A percentile compares a stretch with the other conserved stretches of the same genome.
phyloP scores from a whole-genome alignment of 2,329 filamentous ascomycete species.

The Fusarium falciforme region DNA sequence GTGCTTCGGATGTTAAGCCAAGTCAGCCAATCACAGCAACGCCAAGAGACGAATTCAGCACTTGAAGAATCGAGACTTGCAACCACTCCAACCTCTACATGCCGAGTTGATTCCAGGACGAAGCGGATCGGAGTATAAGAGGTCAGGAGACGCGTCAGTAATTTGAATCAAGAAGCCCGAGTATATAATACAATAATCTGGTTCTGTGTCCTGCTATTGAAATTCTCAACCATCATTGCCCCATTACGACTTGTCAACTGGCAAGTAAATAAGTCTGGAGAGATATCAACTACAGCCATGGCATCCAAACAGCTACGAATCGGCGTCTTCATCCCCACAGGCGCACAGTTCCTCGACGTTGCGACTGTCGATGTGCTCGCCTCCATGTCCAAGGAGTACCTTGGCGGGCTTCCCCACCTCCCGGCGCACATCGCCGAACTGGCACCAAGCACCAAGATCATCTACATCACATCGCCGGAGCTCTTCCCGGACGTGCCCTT shows the following conservation, averaged over 20 bases:
- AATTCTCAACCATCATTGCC: neutral
- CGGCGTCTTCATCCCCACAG: conserved; percentile 62
- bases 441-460: conserved; percentile 57
- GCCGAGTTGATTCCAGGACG: conserved; percentile 10
- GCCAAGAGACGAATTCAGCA: conserved; percentile 27
- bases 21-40: conserved; percentile 35
- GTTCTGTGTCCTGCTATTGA: neutral
- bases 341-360: conserved; percentile 61
- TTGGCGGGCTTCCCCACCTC: conserved; percentile 46
- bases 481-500: conserved; percentile 53
- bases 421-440: conserved; percentile 53
- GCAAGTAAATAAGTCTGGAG: neutral
- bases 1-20: conserved; percentile 29
- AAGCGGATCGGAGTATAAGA: neutral
- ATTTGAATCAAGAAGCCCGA: neutral
- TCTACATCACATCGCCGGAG: conserved; percentile 58
- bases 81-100: neutral
- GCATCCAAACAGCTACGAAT: conserved; percentile 50
- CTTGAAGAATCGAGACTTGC: neutral
- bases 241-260: neutral
- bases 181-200: conserved; percentile 5
- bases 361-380: conserved; percentile 63
- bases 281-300: conserved; percentile 16
- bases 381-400: conserved; percentile 59
- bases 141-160: neutral